Percentiles rank a stretch among this genome's conserved stretches.
Conservation (phyloP, 352 stramenopile genomes). For the Phytopythium boreale region DNA sequence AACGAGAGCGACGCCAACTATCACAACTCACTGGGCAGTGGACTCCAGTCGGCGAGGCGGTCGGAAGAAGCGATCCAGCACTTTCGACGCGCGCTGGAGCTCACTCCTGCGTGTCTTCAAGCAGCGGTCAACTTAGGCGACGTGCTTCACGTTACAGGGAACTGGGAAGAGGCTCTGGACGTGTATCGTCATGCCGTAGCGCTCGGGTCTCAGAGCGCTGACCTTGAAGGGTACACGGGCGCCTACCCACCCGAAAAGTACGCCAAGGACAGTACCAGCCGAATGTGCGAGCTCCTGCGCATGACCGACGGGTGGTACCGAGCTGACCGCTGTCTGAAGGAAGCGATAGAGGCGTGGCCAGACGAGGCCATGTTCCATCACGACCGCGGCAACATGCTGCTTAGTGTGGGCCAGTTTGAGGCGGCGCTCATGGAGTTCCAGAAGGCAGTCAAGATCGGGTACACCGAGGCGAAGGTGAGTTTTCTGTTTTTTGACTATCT, state of each 20-base stretch:
- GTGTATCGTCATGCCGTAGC: conserved; percentile 47
- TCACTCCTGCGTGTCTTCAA: conserved; percentile 40
- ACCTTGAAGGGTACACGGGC: not conserved
- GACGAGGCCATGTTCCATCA: conserved; percentile 53
- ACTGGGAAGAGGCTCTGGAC: conserved; percentile 57
- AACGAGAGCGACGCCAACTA: conserved; percentile 48
- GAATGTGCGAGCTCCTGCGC: conserved; percentile 53
- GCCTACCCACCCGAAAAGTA: conserved; percentile 11
- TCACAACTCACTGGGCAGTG: conserved; percentile 55
- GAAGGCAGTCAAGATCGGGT: conserved; percentile 33
- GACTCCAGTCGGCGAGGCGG: conserved; percentile 33
- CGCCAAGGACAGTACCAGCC: conserved; percentile 28
- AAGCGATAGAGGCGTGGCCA: conserved; percentile 47
- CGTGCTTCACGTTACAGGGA: conserved; percentile 32
- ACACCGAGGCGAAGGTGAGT: conserved; percentile 45
- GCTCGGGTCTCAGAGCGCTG: not conserved
- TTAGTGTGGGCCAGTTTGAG: conserved; percentile 54
- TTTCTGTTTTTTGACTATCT: not conserved
- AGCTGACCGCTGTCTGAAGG: conserved; percentile 49
- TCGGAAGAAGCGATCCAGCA: conserved; percentile 44
- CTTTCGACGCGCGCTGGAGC: conserved; percentile 45
- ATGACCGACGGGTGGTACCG: conserved; percentile 41
- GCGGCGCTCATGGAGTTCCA: conserved; percentile 54
- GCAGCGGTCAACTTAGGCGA: conserved; percentile 53
- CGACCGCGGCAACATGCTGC: conserved; percentile 54